These are phyloP conservation scores for Hygrocybe coccinea DNA, from an alignment of 768 basidiomycete species.

Conservation along the genomic window DNA sequence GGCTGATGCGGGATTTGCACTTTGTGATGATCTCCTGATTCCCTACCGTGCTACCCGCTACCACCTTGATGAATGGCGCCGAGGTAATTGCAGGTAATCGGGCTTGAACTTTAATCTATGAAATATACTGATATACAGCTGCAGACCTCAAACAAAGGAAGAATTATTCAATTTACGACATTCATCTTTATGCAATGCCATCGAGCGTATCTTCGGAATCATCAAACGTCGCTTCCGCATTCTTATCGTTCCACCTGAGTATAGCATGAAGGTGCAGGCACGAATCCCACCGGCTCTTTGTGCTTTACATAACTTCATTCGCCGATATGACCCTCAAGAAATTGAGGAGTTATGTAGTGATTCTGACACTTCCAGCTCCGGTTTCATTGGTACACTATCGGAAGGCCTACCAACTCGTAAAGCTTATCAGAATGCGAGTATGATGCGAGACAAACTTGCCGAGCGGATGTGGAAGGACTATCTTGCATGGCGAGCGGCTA, in stretches of 20 bases:
- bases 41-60: slow-evolving; percentile 37
- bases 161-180: slow-evolving; percentile 42
- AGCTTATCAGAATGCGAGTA: slow-evolving; percentile 1
- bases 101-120: slow-evolving; percentile 7
- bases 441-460: slow-evolving; percentile 11
- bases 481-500: background rate
- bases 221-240: slow-evolving; percentile 25
- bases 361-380: background rate
- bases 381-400: background rate
- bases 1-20: slow-evolving; percentile 34
- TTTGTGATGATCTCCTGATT: slow-evolving; percentile 32
- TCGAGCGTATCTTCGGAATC: slow-evolving; percentile 37
- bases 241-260: slow-evolving; percentile 17
- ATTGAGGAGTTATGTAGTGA: slow-evolving; percentile 2
- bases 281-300: slow-evolving; percentile 20
- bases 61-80: slow-evolving; percentile 34
- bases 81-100: slow-evolving; percentile 14
- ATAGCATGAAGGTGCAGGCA: slow-evolving; percentile 21
- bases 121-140: slow-evolving; percentile 2
- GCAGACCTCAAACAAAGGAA: slow-evolving; percentile 32
- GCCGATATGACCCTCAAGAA: slow-evolving; percentile 16
- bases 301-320: slow-evolving; percentile 29
- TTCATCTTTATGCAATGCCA: slow-evolving; percentile 33
- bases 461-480: slow-evolving; percentile 13
- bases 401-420: background rate